phyloP scores from a whole-genome alignment of 78 protist species.

The Bodo saltans region DNA sequence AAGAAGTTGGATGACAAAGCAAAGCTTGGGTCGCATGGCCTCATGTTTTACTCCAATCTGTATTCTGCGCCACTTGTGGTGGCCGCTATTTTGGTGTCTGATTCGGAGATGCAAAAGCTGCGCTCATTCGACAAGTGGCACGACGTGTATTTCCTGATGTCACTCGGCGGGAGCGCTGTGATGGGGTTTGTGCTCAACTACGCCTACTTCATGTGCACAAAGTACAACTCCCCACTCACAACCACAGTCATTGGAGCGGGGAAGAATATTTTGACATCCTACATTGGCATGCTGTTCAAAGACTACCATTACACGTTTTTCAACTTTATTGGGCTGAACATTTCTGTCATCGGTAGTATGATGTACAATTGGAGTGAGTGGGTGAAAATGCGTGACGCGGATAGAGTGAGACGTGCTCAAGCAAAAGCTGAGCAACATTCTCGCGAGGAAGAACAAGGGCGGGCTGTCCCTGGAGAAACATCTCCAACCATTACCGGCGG shows the following conservation, averaged over 20 bases:
- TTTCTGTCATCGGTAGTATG: conserved; percentile 28
- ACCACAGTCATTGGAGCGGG: conserved; percentile 27
- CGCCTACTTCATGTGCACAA: conserved; percentile 35
- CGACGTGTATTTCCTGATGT: neutral
- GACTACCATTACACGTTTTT: conserved; percentile 32
- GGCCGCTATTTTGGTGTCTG: neutral
- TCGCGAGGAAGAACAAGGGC: too few species aligned
- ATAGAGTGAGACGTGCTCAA: too few species aligned
- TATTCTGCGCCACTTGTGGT: conserved; percentile 29
- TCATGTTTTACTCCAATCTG: conserved; percentile 37
- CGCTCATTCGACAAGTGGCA: neutral
- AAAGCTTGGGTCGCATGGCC: neutral
- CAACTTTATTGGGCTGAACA: conserved; percentile 42
- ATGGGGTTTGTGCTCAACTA: conserved; percentile 32
- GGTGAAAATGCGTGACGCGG: too few species aligned
- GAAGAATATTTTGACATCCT: conserved; percentile 41
- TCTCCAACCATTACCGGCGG: too few species aligned
- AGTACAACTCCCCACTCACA: conserved; percentile 49
- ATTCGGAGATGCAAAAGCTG: neutral
- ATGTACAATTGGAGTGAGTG: too few species aligned
- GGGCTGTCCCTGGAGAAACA: too few species aligned
- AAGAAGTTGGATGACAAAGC: conserved; percentile 23
- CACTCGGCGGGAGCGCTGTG: neutral
- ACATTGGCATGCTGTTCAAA: conserved; percentile 10
- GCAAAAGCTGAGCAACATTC: too few species aligned